Base-by-base conservation (phyloP, 1,139 yeast genomes). In the Saccharomyces pastorianus region DNA sequence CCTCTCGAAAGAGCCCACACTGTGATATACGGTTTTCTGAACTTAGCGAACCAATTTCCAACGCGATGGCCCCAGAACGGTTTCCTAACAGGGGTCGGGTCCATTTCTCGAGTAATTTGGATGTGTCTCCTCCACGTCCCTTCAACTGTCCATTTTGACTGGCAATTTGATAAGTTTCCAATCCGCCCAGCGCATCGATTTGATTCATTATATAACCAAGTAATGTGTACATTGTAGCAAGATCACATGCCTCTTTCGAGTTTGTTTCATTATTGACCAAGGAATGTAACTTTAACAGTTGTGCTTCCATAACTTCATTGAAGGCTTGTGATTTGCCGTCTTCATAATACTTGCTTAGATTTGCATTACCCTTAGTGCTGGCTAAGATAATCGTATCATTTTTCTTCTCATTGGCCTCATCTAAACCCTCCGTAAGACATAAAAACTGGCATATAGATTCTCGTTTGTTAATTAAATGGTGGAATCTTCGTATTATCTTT, bases 71-170 rank as follows among this genome's bases (percentile, higher is more conserved):
- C 26, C 28, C 34, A 38, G 44, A 17, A 1, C 11, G 25, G 8
- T 20, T 0, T 1, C 6, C 49, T 2, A 29, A 17, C 1, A 9
- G 8, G 13, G 17, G 44, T 60, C 64, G 64, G n/a, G 88, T 68
- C 96, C 96, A 90, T 55, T 80, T 78, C 2, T 88, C 76, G 48
- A 89, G 71, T 56, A 80, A 73, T 61, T 85, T 87, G 1, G 96
- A 89, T 0, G 96, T 88, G 68, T 91, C 98, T 1, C 96, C 96
- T 0, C 98, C 98, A 58, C 98, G 71, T 49, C 77, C 77, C 0
- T 71, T 70, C 56, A 82, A 81, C 64, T 91, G 98, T 0, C 98
- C 98, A 51, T 84, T 81, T 0, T 87, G 80, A 1, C 96, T 88
- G 0, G 98, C 98, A n/a, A 77, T 73, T 64, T 91, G 98, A 67